Base-by-base conservation (phyloP, 2,329 filamentous ascomycete genomes). In the Graphium sp. region DNA sequence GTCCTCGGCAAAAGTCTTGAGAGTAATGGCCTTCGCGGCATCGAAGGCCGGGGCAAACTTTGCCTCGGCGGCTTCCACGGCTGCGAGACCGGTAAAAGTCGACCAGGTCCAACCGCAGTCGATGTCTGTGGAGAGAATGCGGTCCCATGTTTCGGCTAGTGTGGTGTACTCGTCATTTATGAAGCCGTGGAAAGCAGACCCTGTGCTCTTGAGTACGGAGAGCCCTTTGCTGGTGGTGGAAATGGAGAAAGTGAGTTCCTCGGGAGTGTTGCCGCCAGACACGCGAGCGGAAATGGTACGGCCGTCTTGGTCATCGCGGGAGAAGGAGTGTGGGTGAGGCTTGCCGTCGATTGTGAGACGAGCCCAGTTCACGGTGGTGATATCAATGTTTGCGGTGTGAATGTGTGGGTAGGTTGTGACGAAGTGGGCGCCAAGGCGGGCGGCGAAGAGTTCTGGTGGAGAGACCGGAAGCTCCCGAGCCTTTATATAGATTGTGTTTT, bases 401-500 rank as follows among this genome's bases (percentile, higher is more conserved):
- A 98, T 93, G 60, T 98, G 89, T 22, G 66, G 49, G 61, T 98
- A 98, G 36, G 63, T 81, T 42, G 80, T 66, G 47, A 94, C 57
- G 58, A 95, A 95, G 62, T 98, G 89, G 39, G 72, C 66, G 41
- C 80, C 84, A 30, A 98, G 62, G 41, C 80, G 78, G 44, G 76
- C 70, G 39, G 80, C 87, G 51, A 82, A 98, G 37, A 92, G 73
- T 62, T 98, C 89, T 1, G 89, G 87, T 11, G 89, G 85, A 41
- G 76, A 83, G 42, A 98, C 79, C 19, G 85, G 81, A 59, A 91
- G 66, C 56, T 91, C 77, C 60, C 93, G 94, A 46, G 89, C 87
- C 47, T 82, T 77, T 57, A 98, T 84, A 62, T 89, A 93, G 48
- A 81, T 75, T 43, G 80, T 95, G 58, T 98, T 93, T 63, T 98